Conservation (phyloP, 2,329 filamentous ascomycete species). For the Ascochyta lentis region DNA sequence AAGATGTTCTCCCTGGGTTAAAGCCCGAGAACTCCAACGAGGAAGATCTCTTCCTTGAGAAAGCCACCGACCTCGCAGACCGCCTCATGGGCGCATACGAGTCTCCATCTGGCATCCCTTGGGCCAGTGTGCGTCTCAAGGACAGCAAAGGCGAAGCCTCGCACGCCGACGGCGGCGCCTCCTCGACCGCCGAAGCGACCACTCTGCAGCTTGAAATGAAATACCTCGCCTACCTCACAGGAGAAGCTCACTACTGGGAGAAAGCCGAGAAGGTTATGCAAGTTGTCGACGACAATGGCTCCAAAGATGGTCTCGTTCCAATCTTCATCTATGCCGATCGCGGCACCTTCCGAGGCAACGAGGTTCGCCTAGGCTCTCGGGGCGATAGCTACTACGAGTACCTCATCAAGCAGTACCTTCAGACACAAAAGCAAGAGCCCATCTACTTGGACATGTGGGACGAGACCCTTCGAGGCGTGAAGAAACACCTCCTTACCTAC, state of each 20-base stretch:
- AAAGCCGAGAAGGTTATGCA: conserved; percentile 90
- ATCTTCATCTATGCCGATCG: conserved; percentile 85
- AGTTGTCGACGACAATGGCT: conserved; percentile 82
- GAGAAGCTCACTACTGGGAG: conserved; percentile 91
- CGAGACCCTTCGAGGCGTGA: conserved; percentile 81
- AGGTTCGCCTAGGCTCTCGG: conserved; percentile 90
- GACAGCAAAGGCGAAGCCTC: conserved; percentile 78
- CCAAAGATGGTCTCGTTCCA: conserved; percentile 82
- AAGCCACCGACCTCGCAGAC: conserved; percentile 90
- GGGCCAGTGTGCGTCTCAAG: conserved; percentile 86
- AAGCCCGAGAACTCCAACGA: conserved; percentile 75
- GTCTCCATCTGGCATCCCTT: conserved; percentile 84
- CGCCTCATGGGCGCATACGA: conserved; percentile 88
- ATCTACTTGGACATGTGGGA: conserved; percentile 94
- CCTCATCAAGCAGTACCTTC: conserved; percentile 96
- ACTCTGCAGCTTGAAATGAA: conserved; percentile 96
- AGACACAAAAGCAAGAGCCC: conserved; percentile 84
- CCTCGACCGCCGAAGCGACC: conserved; percentile 91
- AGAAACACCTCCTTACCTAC: conserved; percentile 92
- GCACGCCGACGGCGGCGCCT: conserved; percentile 84
- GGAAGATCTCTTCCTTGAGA: conserved; percentile 94
- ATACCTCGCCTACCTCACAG: conserved; percentile 92
- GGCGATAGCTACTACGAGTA: conserved; percentile 99
- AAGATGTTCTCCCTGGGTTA: conserved; percentile 78
- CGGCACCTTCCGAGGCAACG: conserved; percentile 80